Percentiles rank a stretch among this genome's conserved stretches.
Evolutionary conservation across 148 eudicot genomes (phyloP).

Genomic region (Chenopodium formosanum): DNA sequence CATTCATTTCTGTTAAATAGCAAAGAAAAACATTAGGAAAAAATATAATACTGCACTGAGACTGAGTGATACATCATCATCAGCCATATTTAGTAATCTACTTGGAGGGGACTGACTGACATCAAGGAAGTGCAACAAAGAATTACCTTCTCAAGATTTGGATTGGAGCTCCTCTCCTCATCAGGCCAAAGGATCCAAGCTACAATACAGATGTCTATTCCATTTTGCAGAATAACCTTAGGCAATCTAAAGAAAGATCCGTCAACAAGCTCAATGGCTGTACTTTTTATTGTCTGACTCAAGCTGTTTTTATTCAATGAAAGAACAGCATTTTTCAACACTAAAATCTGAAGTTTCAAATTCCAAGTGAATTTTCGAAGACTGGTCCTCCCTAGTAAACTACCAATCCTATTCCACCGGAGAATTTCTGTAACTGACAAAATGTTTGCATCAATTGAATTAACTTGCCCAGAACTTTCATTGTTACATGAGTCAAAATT

Average conservation of each 20-base stretch:
- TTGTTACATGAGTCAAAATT: constrained; percentile 17
- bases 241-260: constrained; percentile 55
- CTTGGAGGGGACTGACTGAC: neutral
- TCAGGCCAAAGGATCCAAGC: constrained; percentile 99
- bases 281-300: constrained; percentile 44
- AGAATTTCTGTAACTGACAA: constrained; percentile 46
- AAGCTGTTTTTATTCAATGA: constrained; percentile 55
- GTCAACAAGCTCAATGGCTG: constrained; percentile 58
- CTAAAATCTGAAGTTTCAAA: constrained; percentile 74
- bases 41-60: neutral
- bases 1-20: neutral
- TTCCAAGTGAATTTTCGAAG: constrained; percentile 79
- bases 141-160: constrained; percentile 87
- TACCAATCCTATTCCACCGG: constrained; percentile 69
- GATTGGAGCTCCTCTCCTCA: constrained; percentile 83
- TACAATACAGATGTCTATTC: constrained; percentile 64
- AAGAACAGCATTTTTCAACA: constrained; percentile 70
- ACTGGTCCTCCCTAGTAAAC: constrained; percentile 51
- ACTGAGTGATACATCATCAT: neutral
- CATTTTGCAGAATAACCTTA: constrained; percentile 46
- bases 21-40: too few species aligned
- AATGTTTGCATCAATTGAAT: constrained; percentile 32
- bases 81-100: neutral
- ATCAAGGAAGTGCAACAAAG: constrained; percentile 1
- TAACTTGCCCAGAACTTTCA: constrained; percentile 30